Evolutionary conservation across 495 filamentous ascomycete species (phyloP).

Genomic region (Tuber melanosporum): DNA sequence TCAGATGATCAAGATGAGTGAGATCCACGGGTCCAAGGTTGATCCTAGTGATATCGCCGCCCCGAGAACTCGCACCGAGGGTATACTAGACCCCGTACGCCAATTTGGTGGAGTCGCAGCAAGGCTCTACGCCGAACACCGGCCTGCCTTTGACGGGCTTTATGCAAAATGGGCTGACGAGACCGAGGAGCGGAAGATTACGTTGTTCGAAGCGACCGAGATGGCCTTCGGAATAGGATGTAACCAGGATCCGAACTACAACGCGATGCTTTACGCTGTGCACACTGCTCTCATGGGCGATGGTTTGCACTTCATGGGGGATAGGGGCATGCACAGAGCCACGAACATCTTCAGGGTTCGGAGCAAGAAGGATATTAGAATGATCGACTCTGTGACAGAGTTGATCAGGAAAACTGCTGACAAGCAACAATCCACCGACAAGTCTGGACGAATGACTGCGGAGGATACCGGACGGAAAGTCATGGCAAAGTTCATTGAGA

Average conservation of each 20-base stretch:
- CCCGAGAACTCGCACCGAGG: slow-evolving; percentile 11
- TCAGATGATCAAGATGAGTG: slow-evolving; percentile 11
- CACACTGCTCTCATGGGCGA: slow-evolving; percentile 40
- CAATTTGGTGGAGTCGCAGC: slow-evolving; percentile 16
- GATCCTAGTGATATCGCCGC: slow-evolving; percentile 2
- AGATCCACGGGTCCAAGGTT: neutral
- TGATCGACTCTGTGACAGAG: slow-evolving; percentile 32
- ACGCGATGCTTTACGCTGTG: slow-evolving; percentile 33
- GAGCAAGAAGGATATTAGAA: slow-evolving; percentile 26
- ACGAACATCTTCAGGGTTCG: slow-evolving; percentile 36
- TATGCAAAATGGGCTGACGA: slow-evolving; percentile 27
- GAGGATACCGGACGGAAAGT: neutral
- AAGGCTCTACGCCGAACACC: slow-evolving; percentile 15
- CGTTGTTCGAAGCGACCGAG: slow-evolving; percentile 29
- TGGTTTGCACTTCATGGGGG: slow-evolving; percentile 28
- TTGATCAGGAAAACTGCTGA: slow-evolving; percentile 20
- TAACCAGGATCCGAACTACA: neutral
- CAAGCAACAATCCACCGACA: neutral
- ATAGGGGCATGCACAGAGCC: slow-evolving; percentile 33
- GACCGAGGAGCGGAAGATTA: slow-evolving; percentile 18
- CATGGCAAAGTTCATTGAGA: slow-evolving; percentile 52
- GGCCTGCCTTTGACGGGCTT: slow-evolving; percentile 18
- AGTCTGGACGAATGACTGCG: slow-evolving; percentile 4
- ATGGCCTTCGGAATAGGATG: slow-evolving; percentile 26
- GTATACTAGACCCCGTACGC: slow-evolving; percentile 22